These are phyloP conservation scores for Curvularia hawaiiensis DNA, from an alignment of 2,329 filamentous ascomycete species.

Conservation along the genomic window DNA sequence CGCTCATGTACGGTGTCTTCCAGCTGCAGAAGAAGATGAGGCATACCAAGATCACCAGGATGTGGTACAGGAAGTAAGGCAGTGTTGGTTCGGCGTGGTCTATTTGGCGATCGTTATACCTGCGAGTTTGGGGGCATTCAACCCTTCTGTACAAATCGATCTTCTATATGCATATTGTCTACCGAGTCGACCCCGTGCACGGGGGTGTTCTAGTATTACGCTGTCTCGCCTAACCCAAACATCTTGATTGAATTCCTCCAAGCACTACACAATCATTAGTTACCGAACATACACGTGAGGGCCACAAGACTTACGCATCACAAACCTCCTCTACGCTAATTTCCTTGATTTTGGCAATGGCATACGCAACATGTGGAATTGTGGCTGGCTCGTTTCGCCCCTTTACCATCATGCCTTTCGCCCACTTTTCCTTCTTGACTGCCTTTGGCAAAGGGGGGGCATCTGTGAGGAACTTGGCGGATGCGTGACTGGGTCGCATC, in stretches of 20 bases:
- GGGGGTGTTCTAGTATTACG: conserved; percentile 6
- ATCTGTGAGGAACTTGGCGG: conserved; percentile 73
- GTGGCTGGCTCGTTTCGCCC: conserved; percentile 91
- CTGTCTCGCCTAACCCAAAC: conserved; percentile 45
- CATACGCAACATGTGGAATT: conserved; percentile 85
- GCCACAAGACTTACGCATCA: conserved; percentile 63
- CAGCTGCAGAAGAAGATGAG: conserved; percentile 81
- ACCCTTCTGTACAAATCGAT: conserved; percentile 19
- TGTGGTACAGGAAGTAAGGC: conserved; percentile 62
- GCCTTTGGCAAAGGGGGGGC: conserved; percentile 76
- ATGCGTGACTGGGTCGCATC: conserved; percentile 86
- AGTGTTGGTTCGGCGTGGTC: conserved; percentile 15
- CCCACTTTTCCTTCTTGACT: conserved; percentile 97
- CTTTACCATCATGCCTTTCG: conserved; percentile 86
- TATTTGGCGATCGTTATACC: conserved; percentile 25
- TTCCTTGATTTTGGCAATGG: conserved; percentile 85
- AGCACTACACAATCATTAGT: conserved; percentile 30
- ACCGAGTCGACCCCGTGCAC: conserved; percentile 3
- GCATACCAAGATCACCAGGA: conserved; percentile 59
- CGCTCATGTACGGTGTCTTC: conserved; percentile 68
- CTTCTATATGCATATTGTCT: conserved; percentile 18
- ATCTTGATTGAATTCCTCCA: conserved; percentile 49
- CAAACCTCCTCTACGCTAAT: conserved; percentile 80
- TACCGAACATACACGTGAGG: background rate
- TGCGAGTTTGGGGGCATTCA: conserved; percentile 24